Evolutionary conservation across 495 filamentous ascomycete genomes (phyloP), one percentile per base, ranked within the genome.

Genomic region (Talaromyces nanjingensis): DNA sequence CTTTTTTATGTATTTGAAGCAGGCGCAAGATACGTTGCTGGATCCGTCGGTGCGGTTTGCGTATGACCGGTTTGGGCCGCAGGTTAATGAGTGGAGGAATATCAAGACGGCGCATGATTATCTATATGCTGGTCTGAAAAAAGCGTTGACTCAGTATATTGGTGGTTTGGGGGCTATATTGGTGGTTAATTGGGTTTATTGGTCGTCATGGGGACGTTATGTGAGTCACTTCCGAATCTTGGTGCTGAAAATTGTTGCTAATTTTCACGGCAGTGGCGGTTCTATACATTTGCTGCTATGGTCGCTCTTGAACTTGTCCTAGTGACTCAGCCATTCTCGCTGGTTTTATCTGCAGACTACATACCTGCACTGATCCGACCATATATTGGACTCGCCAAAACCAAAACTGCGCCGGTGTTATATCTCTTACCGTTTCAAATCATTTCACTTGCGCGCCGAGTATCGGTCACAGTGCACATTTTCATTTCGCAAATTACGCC

Each of bases 381-480:
- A n/a, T 56, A 31, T 14, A 29, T 56, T 4, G 53, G 24, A 14
- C 27, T 56, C 53, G 9, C n/a, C 24, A 29, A 14, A 56, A 14
- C 20, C 53, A 25, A 56, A 3, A 68, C 68, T 7, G 70, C 69
- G 33, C 64, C 84, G 49, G 74, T 74, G 4, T 70, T 78, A 29
- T 87, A 88, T 64, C 89, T 94, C 57, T 79, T 97, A n/a, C 94
- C 91, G 11, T 98, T 96, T 72, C 92, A 98, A 74, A 82, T 88
- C 66, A 79, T 97, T 34, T 69, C 80, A 14, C 81, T 98, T n/a
- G 86, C 89, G 2, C 85, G 92, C 34, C 93, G 89, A 72, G 72
- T 89, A 18, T 82, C 84, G 7, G 78, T 98, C 57, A 91, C 89
- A n/a, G 68, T 92, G 20, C 93, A 92, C 73, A 93, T 97, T 56